A percentile compares a stretch with the other conserved stretches of the same genome.
Conservation (phyloP, 2,329 filamentous ascomycete genomes). For the Colletotrichum sansevieriae region DNA sequence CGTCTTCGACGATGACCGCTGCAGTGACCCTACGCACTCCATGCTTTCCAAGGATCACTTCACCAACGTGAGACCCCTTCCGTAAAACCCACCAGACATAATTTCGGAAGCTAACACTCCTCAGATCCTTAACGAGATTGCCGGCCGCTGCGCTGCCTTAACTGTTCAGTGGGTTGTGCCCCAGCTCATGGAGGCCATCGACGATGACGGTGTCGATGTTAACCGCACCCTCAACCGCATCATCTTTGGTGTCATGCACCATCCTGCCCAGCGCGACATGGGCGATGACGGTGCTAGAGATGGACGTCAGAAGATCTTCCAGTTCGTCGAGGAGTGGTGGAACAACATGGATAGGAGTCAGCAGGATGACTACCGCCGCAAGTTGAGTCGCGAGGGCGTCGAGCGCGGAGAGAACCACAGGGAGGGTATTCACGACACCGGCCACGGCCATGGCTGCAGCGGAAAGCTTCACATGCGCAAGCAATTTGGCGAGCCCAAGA, state of each 20-base stretch:
- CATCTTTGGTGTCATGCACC: conserved; percentile 86
- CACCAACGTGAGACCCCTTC: conserved; percentile 71
- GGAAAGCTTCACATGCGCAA: conserved; percentile 85
- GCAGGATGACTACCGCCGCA: conserved; percentile 76
- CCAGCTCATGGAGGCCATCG: conserved; percentile 89
- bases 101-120: conserved; percentile 23
- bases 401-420: conserved; percentile 85
- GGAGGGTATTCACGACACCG: conserved; percentile 84
- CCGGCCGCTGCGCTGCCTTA: conserved; percentile 83
- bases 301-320: conserved; percentile 82
- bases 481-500: conserved; percentile 64
- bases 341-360: conserved; percentile 70
- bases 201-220: conserved; percentile 79
- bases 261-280: conserved; percentile 81
- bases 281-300: conserved; percentile 79
- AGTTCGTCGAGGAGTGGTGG: conserved; percentile 89
- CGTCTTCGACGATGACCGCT: conserved; percentile 84
- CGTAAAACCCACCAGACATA: not conserved
- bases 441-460: conserved; percentile 85
- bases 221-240: conserved; percentile 80
- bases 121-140: conserved; percentile 85
- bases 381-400: conserved; percentile 85
- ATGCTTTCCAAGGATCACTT: conserved; percentile 98
- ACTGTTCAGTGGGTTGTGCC: conserved; percentile 89
- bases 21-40: conserved; percentile 88